Base-by-base conservation (phyloP, 345 rosid species). In the Eucalyptus brandiana region DNA sequence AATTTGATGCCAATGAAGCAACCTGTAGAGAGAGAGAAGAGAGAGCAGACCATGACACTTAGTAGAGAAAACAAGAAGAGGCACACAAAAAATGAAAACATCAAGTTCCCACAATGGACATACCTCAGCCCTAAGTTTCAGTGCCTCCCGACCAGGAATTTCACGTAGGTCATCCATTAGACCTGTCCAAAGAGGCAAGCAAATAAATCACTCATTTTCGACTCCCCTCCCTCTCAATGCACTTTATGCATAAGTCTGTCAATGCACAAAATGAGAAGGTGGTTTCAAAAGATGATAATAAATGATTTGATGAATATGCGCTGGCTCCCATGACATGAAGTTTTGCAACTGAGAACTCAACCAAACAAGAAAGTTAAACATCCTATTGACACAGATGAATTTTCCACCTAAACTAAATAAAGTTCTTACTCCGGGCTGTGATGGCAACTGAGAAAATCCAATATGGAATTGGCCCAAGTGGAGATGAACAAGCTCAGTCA, bases 81-180 rank as follows among this genome's bases (percentile, higher is more conserved):
- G 67, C 40, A 62, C 89, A 51, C 19, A 67, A 58, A 3, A 87
- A 51, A 44, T 26, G 53, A 40, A 54, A 51, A 48, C 40, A 44
- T 53, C 44, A 19, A 4, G 54, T 32, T 69, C 80, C 42, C 34
- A 34, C 34, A 34, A 69, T 37, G 28, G 47, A 91, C 93, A 92
- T 92, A 90, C 99, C 96, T 98, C 99, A 49, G 98, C 98, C 90
- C 99, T 92, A 87, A 98, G 98, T 95, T 97, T 96, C 91, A 98
- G 90, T 24, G 99, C 96, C 87, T 98, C 99, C 90, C 99, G 95
- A 42, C 98, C 96, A 30, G 98, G 96, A 87, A 96, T 94, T 92
- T 98, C 97, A 87, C 99, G 95, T 80, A 98, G 95, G 87, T 94
- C 97, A 28, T 97, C 98, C 99, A 97, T 96, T 91, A 98, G 93